phyloP scores from a whole-genome alignment of 257 asterid genomes.

The Solanum microdontum region DNA sequence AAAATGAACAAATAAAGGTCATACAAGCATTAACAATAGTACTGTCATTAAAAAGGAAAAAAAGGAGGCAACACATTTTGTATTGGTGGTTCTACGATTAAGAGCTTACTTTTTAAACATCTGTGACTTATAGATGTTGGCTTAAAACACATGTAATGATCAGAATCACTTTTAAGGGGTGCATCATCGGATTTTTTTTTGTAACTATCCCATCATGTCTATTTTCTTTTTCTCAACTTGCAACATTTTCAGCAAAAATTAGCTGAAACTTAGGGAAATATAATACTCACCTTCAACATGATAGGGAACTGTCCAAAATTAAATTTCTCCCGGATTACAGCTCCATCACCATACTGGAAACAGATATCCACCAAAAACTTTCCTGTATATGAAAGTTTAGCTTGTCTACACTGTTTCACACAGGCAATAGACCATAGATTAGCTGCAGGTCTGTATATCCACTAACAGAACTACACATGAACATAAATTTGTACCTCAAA shows the following conservation, averaged over 20 bases:
- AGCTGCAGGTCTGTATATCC: not conserved
- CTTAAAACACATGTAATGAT: not conserved
- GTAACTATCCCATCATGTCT: not conserved
- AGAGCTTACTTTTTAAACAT: not conserved
- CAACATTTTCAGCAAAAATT: not conserved
- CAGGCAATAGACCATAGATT: constrained; percentile 8
- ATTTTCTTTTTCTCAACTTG: not conserved
- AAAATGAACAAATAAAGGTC: not conserved
- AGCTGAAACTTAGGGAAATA: not conserved
- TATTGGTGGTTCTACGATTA: not conserved
- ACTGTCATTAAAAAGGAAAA: not conserved
- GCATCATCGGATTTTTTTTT: not conserved
- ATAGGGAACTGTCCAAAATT: constrained; percentile 72
- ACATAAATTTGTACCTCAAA: constrained; percentile 51
- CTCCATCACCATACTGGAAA: constrained; percentile 61
- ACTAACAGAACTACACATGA: not conserved
- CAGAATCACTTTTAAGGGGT: not conserved
- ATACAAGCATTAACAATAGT: not conserved
- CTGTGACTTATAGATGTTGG: not conserved
- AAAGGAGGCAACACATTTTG: not conserved
- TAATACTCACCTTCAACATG: constrained; percentile 67
- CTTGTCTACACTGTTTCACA: constrained; percentile 86
- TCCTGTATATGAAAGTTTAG: constrained; percentile 68
- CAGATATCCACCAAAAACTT: constrained; percentile 48
- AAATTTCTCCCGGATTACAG: constrained; percentile 37